Evolutionary conservation across 345 rosid genomes (phyloP).

Genomic region (Brassica nigra): DNA sequence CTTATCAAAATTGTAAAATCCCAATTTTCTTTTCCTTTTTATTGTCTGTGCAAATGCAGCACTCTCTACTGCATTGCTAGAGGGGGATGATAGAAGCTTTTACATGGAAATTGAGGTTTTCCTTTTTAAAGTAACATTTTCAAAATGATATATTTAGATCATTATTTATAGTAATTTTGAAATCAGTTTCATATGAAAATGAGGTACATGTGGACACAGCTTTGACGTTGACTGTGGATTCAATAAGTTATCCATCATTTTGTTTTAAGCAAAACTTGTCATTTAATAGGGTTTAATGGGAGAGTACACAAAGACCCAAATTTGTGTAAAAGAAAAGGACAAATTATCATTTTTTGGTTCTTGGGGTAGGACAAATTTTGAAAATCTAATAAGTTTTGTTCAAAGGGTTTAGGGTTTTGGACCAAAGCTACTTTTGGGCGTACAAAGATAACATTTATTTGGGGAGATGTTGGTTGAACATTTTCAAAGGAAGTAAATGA

Average conservation of each 20-base stretch:
- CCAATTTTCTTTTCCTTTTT: background rate
- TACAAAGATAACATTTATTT: conserved; percentile 34
- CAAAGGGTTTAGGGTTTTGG: conserved; percentile 43
- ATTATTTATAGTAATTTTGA: conserved; percentile 1
- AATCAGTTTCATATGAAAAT: conserved; percentile 20
- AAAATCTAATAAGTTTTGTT: conserved; percentile 28
- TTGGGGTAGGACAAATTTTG: conserved; percentile 37
- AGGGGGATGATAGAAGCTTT: background rate
- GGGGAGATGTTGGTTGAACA: conserved; percentile 27
- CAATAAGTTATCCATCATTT: conserved; percentile 10
- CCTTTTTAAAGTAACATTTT: conserved; percentile 22
- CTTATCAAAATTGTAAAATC: background rate
- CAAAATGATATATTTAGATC: background rate
- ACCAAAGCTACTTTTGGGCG: conserved; percentile 41
- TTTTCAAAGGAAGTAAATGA: conserved; percentile 27
- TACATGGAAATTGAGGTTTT: background rate
- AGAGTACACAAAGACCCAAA: conserved; percentile 32
- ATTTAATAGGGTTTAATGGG: conserved; percentile 21
- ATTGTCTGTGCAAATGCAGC: background rate
- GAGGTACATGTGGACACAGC: conserved; percentile 23
- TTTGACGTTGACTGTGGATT: conserved; percentile 43
- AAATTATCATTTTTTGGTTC: conserved; percentile 31
- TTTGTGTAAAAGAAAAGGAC: conserved; percentile 37
- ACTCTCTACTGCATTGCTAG: background rate
- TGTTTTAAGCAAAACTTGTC: conserved; percentile 22